Conservation (phyloP, 2,329 filamentous ascomycete species). For the Colletotrichum coccodes region DNA sequence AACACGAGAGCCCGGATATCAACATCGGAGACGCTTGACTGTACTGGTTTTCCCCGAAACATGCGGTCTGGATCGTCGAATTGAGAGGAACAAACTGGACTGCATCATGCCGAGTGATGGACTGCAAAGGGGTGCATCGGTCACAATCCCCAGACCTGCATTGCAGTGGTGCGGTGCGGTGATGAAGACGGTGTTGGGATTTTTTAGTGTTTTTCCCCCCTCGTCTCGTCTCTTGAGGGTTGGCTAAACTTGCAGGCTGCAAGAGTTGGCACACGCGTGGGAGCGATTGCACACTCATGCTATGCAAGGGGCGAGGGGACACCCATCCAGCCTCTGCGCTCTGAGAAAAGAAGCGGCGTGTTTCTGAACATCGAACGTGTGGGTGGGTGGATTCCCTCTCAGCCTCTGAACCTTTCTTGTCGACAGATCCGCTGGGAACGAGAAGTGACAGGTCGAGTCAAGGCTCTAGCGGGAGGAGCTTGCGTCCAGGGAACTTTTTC, state of each 20-base stretch:
- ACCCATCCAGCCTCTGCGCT: background rate
- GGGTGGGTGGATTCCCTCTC: slow-evolving; percentile 3
- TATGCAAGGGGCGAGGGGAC: slow-evolving; percentile 4
- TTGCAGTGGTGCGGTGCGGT: slow-evolving; percentile 13
- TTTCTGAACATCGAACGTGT: slow-evolving; percentile 9
- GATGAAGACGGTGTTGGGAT: background rate
- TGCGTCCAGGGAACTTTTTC: background rate
- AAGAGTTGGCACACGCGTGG: background rate
- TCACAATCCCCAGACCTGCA: slow-evolving; percentile 29
- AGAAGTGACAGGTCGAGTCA: slow-evolving; percentile 21
- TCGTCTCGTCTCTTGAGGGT: background rate
- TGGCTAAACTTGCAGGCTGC: background rate
- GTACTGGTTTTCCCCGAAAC: background rate
- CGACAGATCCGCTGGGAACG: slow-evolving; percentile 2
- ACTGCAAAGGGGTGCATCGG: slow-evolving; percentile 19
- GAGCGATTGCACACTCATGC: background rate
- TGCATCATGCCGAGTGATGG: slow-evolving; percentile 23
- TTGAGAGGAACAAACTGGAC: background rate
- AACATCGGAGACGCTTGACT: background rate
- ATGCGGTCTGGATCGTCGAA: background rate
- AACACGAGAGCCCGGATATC: background rate
- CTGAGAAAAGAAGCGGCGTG: background rate
- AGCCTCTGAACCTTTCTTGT: background rate
- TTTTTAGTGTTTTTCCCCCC: background rate
- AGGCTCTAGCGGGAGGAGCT: background rate